Base-by-base conservation (phyloP, 495 filamentous ascomycete genomes). In the Trichoderma reesei region DNA sequence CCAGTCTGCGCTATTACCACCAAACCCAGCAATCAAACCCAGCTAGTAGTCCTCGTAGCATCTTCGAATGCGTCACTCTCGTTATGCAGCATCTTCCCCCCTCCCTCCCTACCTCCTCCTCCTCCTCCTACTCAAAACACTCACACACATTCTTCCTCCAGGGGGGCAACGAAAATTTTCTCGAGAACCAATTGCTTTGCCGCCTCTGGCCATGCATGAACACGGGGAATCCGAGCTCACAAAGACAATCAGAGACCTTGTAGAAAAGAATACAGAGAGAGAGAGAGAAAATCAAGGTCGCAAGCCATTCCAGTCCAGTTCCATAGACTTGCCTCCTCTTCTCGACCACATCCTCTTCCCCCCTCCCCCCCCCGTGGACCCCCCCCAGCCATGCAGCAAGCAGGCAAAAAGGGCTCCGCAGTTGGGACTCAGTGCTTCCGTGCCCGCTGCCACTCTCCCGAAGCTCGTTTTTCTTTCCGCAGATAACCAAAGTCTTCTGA, bases 371-470 rank as follows among this genome's bases (percentile, higher is more conserved):
- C 26, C 10, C 20, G 9, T 34, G 51, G 26, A 31, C 10, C 51
- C 26, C 51, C 26, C 26, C 20, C 46, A 18, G 51, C 13, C 20
- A 14, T 14, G 51, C 18, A 6, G 51, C 51, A 56, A 26, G 26
- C 26, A 26, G 26, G 26, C 26, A 26, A 26, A 11, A 48, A 34
- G 26, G 51, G 51, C 51, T 56, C 51, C 51, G 51, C 51, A 56
- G 51, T 56, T 56, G 51, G 51, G 51, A 56, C 6, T 56, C 51
- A 56, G 5, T 56, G 51, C 51, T 56, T 56, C 51, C 18, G n/a
- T 20, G 20, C n/a, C 44, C 18, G 51, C 51, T 2, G 16, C 51
- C 18, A 26, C 26, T 26, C 26, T 26, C 26, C 26, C 26, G 26
- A 26, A 26, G 10, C 18, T 10, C 26, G 51, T 26, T 34, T 16